phyloP scores from a whole-genome alignment of 495 filamentous ascomycete genomes.

The Aspergillus leporis region DNA sequence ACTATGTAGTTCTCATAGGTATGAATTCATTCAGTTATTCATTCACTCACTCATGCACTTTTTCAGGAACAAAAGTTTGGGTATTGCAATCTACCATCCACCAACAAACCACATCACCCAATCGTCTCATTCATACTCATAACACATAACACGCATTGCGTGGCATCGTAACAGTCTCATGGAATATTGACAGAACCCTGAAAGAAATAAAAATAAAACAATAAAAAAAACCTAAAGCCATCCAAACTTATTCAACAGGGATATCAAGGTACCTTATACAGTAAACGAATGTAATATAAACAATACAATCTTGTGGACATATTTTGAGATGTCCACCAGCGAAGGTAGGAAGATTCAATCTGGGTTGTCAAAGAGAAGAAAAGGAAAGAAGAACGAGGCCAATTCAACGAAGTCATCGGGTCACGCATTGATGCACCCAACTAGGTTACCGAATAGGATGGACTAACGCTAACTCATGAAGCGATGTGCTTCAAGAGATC shows the following conservation, averaged over 20 bases:
- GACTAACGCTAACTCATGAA: too few relatives aligned
- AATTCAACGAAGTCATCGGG: neutral
- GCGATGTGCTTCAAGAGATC: neutral
- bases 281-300: slow-evolving; percentile 11
- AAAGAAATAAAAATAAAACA: neutral
- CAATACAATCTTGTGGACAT: slow-evolving; percentile 4
- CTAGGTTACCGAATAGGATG: neutral
- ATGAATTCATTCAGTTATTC: too few relatives aligned
- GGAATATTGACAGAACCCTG: neutral
- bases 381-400: neutral
- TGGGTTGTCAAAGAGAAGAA: neutral
- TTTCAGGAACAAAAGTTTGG: neutral
- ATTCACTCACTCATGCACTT: neutral
- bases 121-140: neutral
- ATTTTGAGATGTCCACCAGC: neutral
- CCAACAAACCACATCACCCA: neutral
- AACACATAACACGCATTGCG: neutral
- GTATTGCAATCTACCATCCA: neutral
- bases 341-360: neutral
- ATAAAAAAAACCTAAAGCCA: neutral
- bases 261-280: slow-evolving; percentile 13
- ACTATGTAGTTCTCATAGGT: too few relatives aligned
- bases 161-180: neutral
- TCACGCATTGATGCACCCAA: too few relatives aligned
- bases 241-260: slow-evolving; percentile 8